These are phyloP conservation scores for Ramaria sp. DNA, from an alignment of 768 basidiomycete species.

Conservation along the genomic window DNA sequence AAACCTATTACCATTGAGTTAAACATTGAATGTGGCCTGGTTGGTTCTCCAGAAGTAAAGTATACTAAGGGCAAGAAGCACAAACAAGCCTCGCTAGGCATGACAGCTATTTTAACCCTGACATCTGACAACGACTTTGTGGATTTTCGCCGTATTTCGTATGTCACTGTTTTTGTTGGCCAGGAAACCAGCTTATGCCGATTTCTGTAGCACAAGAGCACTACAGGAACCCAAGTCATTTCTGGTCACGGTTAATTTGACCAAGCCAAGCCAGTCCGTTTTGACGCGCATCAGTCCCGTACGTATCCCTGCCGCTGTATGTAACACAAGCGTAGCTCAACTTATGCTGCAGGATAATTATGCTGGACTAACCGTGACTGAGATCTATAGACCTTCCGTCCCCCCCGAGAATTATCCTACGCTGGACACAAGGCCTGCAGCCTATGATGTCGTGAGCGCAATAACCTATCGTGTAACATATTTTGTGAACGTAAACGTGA, in stretches of 20 bases:
- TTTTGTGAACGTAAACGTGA: no score
- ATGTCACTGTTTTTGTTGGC: constrained; percentile 14
- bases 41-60: constrained; percentile 15
- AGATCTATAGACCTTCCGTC: constrained; percentile 49
- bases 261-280: constrained; percentile 67
- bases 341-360: constrained; percentile 47
- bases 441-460: constrained; percentile 34
- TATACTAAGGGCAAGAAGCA: constrained; percentile 31
- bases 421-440: constrained; percentile 61
- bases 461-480: no score
- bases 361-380: constrained; percentile 50
- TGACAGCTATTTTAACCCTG: constrained; percentile 62
- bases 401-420: constrained; percentile 49
- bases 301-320: constrained; percentile 12
- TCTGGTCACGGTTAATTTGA: constrained; percentile 45
- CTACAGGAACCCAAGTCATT: constrained; percentile 53
- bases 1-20: constrained; percentile 50
- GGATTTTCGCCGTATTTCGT: constrained; percentile 77
- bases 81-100: constrained; percentile 36
- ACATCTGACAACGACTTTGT: constrained; percentile 68
- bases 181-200: background rate
- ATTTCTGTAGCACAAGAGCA: constrained; percentile 47
- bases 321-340: background rate
- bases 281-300: constrained; percentile 54
- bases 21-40: constrained; percentile 45